Evolutionary conservation across 805 yeast genomes (phyloP).

Genomic region (Lachancea thermotolerans): DNA sequence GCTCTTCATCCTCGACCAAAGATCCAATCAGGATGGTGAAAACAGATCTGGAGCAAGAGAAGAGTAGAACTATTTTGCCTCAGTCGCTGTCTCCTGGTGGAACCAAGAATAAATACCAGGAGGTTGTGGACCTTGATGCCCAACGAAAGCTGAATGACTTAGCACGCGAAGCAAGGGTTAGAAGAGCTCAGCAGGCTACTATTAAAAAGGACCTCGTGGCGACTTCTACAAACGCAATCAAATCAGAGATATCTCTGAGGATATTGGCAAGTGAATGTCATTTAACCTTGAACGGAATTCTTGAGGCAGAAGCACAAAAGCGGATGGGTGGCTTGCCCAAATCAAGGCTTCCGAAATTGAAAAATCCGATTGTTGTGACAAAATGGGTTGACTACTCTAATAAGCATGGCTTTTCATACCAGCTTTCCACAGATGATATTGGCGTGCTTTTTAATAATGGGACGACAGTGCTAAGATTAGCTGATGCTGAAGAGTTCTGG

Average conservation of each 20-base stretch:
- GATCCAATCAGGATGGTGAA: slow-evolving; percentile 65
- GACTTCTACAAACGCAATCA: slow-evolving; percentile 32
- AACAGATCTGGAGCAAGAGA: slow-evolving; percentile 63
- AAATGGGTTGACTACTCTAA: slow-evolving; percentile 98
- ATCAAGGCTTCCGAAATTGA: slow-evolving; percentile 27
- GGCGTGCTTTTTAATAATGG: slow-evolving; percentile 88
- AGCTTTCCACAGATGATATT: slow-evolving; percentile 79
- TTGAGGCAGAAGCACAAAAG: slow-evolving; percentile 40
- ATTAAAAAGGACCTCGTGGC: slow-evolving; percentile 27
- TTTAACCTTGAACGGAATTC: slow-evolving; percentile 39
- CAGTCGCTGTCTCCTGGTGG: slow-evolving; percentile 89
- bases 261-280: slow-evolving; percentile 41
- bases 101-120: slow-evolving; percentile 80
- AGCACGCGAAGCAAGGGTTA: slow-evolving; percentile 31
- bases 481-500: slow-evolving; percentile 58
- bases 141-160: slow-evolving; percentile 30
- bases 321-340: slow-evolving; percentile 35
- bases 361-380: slow-evolving; percentile 66
- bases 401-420: slow-evolving; percentile 92
- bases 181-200: slow-evolving; percentile 31
- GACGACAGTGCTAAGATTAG: slow-evolving; percentile 68
- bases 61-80: slow-evolving; percentile 67
- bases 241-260: slow-evolving; percentile 33
- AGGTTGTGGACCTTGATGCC: slow-evolving; percentile 41
- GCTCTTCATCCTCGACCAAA: slow-evolving; percentile 31